Base-by-base conservation (phyloP, 352 stramenopile species). In the Pythium aphanidermatum region DNA sequence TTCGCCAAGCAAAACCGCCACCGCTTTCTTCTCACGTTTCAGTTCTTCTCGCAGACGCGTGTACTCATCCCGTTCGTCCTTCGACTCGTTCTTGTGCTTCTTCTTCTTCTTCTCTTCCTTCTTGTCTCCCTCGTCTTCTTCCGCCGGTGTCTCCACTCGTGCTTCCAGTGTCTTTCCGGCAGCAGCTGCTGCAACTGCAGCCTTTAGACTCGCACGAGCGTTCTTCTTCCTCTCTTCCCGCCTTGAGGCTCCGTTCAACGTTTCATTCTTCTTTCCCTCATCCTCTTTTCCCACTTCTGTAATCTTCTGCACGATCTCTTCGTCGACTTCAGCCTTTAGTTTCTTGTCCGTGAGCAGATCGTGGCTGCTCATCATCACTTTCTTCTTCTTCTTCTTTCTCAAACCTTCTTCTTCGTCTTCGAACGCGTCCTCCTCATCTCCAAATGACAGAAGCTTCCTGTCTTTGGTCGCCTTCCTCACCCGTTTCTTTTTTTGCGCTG, bases 391-490 rank as follows among this genome's bases (percentile, higher is more conserved):
- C 39, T 70, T 75, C 49, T 70, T 76, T 29, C 10, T 60, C 35
- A 19, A 50, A 9, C 26, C 29, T 27, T 40, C 27, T 23, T 70
- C 56, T 25, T 86, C 71, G 28, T 85, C 59, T 39, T 84, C 55
- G 33, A 77, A 76, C 32, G 58, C 71, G 12, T 74, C 63, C 40
- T 97, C 81, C 59, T 97, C 90, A 39, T 97, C 88, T 17, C 89
- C 92, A 67, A 98, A 98, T 39, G 89, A 97, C n/a, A 98, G 69
- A 27, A 98, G 65, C 56, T 97, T 98, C 17, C 91, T 65, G 58
- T 98, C 85, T 21, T 93, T 90, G 17, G 88, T 96, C n/a, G 85
- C 83, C 52, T 96, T 97, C 55, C 10, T 55, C 65, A 9, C 39
- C 29, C 48, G 13, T 66, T 68, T 16, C 51, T 21, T 28, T 45